Evolutionary conservation across 495 filamentous ascomycete genomes (phyloP).

Genomic region (Penicillium cosmopolitanum): DNA sequence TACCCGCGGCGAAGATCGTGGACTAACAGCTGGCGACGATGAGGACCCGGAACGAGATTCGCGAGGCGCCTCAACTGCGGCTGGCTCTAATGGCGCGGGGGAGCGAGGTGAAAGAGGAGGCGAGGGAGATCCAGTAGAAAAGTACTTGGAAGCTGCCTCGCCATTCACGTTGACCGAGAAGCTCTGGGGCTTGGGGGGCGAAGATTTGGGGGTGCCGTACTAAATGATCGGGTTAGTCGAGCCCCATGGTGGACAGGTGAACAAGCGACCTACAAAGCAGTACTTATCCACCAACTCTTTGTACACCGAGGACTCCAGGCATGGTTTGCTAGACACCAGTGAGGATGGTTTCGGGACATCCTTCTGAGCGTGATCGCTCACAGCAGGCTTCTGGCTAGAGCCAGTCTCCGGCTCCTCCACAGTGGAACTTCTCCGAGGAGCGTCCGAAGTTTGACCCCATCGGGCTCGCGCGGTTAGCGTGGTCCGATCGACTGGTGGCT

Average conservation of each 20-base stretch:
- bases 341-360: slow-evolving; percentile 49
- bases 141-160: slow-evolving; percentile 19
- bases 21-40: slow-evolving; percentile 23
- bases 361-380: slow-evolving; percentile 26
- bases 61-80: slow-evolving; percentile 17
- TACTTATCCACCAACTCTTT: slow-evolving; percentile 96
- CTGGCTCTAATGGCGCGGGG: slow-evolving; percentile 24
- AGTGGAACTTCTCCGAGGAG: slow-evolving; percentile 12
- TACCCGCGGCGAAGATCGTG: slow-evolving; percentile 32
- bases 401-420: slow-evolving; percentile 18
- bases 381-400: slow-evolving; percentile 22
- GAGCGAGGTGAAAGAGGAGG: slow-evolving; percentile 32
- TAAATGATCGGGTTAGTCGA: slow-evolving; percentile 28
- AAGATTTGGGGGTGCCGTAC: slow-evolving; percentile 50
- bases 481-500: slow-evolving; percentile 58
- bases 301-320: slow-evolving; percentile 81
- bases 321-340: slow-evolving; percentile 62
- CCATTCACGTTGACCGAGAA: slow-evolving; percentile 21
- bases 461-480: slow-evolving; percentile 45
- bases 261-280: slow-evolving; percentile 80
- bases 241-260: slow-evolving; percentile 8
- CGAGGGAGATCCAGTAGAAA: slow-evolving; percentile 22
- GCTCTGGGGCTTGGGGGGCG: slow-evolving; percentile 16
- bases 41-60: slow-evolving; percentile 21
- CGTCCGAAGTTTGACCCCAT: slow-evolving; percentile 21